Evolutionary conservation across 2,329 filamentous ascomycete genomes (phyloP), one percentile per base, ranked within the genome.

Genomic region (Fusarium euwallaceae): DNA sequence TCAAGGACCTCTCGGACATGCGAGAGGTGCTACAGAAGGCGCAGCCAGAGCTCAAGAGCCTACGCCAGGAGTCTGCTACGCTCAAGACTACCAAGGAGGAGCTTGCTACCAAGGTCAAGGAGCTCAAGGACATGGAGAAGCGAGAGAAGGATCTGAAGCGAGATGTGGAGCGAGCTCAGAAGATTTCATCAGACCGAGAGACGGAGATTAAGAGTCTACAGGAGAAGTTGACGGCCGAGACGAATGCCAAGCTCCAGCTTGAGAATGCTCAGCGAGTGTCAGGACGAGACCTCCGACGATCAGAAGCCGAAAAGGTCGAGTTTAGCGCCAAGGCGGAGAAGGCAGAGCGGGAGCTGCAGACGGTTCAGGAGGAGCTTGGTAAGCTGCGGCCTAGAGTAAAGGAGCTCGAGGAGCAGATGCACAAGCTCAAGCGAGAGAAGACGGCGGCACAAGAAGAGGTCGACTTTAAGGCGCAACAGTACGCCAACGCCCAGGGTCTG

Each of bases 1-100:
- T 95, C 86, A 97, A 95, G 82, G 95, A 98, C 69, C 86, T 98
- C 2, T 92, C 92, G 0, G 94, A 97, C 32, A 86, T 98, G 55
- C 90, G 92, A 22, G 93, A 96, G 71, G 87, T 95, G 3, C 83
- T 98, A 34, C 92, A 95, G 75, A 97, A 97, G 81, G 90, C 93
- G 1, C 95, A 98, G 79, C 93, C 95, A 0, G 96, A 99, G 82
- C 86, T 98, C 27, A 93, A 92, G 81, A 92, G 86, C 53, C 87
- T 98, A 22, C 91, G 94, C 9, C 91, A 92, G 59, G 95, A 98
- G 77, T 92, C 94, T 34, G 89, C 90, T 0, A 89, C 92, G 45
- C 87, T 98, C 37, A 95, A 95, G 82, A 87, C 86, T 1, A 88
- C 90, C 4, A 96, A 93, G 79, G 93, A 95, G 56, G 94, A 97